A percentile compares a stretch with the other conserved stretches of the same genome.
Conservation (phyloP, 2,329 filamentous ascomycete species). For the Penicillium hordei region DNA sequence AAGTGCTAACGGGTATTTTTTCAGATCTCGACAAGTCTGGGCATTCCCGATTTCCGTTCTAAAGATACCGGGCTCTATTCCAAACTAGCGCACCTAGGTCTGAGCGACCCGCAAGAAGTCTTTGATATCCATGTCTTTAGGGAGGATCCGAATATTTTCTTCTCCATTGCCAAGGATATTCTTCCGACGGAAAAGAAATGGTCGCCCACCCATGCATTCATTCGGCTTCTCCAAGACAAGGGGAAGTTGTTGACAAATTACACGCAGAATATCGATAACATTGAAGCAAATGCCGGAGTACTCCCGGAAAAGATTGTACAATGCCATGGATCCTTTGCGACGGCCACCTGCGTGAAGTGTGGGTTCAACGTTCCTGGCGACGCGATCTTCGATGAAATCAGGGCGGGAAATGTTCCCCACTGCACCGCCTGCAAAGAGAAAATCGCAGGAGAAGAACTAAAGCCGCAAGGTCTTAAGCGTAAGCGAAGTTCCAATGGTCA, state of each 20-base stretch:
- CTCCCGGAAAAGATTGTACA: constrained; percentile 79
- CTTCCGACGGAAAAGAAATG: constrained; percentile 75
- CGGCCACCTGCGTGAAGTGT: constrained; percentile 84
- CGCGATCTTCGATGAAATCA: constrained; percentile 75
- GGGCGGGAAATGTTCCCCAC: constrained; percentile 70
- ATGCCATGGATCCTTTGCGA: constrained; percentile 95
- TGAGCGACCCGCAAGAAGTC: constrained; percentile 85
- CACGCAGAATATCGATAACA: constrained; percentile 97
- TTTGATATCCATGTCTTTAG: constrained; percentile 89
- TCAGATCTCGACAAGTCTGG: constrained; percentile 86
- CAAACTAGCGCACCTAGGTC: constrained; percentile 73
- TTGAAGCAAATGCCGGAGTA: constrained; percentile 85
- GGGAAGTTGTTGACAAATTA: constrained; percentile 93
- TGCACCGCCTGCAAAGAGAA: constrained; percentile 69
- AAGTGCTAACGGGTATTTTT: constrained; percentile 1
- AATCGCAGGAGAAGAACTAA: constrained; percentile 46
- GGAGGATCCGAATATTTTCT: constrained; percentile 86
- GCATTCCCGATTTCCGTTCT: constrained; percentile 95
- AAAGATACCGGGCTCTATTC: constrained; percentile 91
- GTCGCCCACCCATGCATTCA: constrained; percentile 92
- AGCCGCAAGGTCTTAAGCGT: constrained; percentile 52
- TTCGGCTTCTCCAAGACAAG: constrained; percentile 81
- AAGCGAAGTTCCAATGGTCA: constrained; percentile 52
- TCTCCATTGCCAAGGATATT: constrained; percentile 86
- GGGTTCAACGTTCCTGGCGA: constrained; percentile 71